Evolutionary conservation across 2,329 filamentous ascomycete genomes (phyloP), one percentile per base, ranked within the genome.

Genomic region (Paecilomyces variotii): DNA sequence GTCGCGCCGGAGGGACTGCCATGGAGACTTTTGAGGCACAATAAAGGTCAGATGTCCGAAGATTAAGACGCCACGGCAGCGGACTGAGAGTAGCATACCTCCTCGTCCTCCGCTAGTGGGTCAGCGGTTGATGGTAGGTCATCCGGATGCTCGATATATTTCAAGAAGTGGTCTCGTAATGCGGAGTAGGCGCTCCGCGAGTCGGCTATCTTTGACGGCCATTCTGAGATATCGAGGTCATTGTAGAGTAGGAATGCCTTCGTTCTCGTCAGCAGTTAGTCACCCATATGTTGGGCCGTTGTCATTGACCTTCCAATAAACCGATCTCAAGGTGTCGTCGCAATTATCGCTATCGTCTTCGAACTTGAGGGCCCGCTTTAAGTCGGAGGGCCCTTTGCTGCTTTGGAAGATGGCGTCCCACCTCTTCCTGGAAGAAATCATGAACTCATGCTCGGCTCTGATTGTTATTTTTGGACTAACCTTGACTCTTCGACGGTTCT

Each of bases 1-100:
- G 74, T 99, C 93, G 66, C 87, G 84, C 53, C 91, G 87, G 34
- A 94, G 80, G n/a, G 87, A 87, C 71, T 90, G 87, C 92, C 93
- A 97, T 25, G 92, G 92, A 58, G 91, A 96, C 88, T 96, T 80
- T 32, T 66, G 64, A 71, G 74, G 64, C 24, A 64, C 59, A 59
- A 59, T 60, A 56, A 56, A 56, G 58, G 63, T 68, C 63, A 68
- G 64, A 66, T 54, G 53, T 62, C 56, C 54, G 53, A 53, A 53
- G 28, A n/a, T 53, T 25, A 45, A 49, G 50, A 84, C 82, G 65
- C 81, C 77, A 27, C 80, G 77, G 53, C 49, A 58, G 28, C 55
- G 32, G 45, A 53, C 32, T 53, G 52, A 53, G 58, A 53, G 50
- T 52, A 60, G 64, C 75, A 72, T 82, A 87, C 85, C 76, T 84